Evolutionary conservation across 2,329 filamentous ascomycete species (phyloP), one percentile per base, ranked within the genome.

Genomic region (Amauroascus niger): DNA sequence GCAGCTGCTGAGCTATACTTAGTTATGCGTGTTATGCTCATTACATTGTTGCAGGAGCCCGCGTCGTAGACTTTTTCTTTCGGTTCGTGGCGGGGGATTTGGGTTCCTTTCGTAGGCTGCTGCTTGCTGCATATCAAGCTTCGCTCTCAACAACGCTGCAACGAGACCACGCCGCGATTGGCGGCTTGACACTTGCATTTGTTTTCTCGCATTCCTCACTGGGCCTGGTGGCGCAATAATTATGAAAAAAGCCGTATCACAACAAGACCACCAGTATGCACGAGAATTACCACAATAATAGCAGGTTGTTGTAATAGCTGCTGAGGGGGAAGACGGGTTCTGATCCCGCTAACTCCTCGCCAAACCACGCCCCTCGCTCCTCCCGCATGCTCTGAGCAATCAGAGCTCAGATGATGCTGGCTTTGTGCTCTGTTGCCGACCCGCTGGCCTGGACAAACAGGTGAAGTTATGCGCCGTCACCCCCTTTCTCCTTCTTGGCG

Each of bases 341-440:
- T 35, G 45, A 33, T 39, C 46, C 46, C 46, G 46, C 33, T 20
- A 49, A 40, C 33, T 49, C 18, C 30, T 35, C 45, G 26, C 45
- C 45, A 47, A 37, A 49, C 18, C 7, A n/a, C 32, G 6, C 46
- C 22, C 46, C 13, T 49, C 33, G 33, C 39, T 20, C n/a, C 20
- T 49, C 33, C 46, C 26, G 46, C 46, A 49, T 49, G 46, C 32
- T 28, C 20, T 18, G 46, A 26, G 33, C 46, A 37, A 49, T 48
- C 45, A 48, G 30, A 35, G 28, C 45, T 16, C 32, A 48, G 45
- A 37, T 16, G 33, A 16, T 39, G 33, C 4, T 51, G 28, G 37
- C 8, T 28, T 44, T 39, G 24, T 43, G 49, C 30, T 43, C 49
- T 22, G 48, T 50, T 50, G 35, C 48, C 49, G 49, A 51, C 24